Evolutionary conservation across 2,329 filamentous ascomycete genomes (phyloP), one percentile per base, ranked within the genome.

Genomic region (Sarocladium brachiariae): DNA sequence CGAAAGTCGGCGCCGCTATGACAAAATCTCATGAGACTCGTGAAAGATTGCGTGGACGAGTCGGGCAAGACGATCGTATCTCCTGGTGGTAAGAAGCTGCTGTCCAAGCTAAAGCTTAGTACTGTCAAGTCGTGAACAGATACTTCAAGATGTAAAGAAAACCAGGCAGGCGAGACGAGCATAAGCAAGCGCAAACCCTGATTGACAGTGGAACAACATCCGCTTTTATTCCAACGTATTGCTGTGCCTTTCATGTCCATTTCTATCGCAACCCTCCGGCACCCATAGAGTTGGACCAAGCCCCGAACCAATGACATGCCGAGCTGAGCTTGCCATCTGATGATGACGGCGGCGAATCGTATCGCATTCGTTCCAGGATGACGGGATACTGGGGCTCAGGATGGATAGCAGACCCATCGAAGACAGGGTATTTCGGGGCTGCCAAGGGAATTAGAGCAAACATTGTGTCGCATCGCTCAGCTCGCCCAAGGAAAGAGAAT

Each of bases 191-290:
- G n/a, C 43, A 14, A 33, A 19, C 25, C 6, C 27, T 47, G 27
- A 47, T 47, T 25, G 43, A 25, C 43, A n/a, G 33, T 47, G 43
- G 43, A 21, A 18, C 43, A 16, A 31, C 43, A 25, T 47, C 43
- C 43, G 27, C 8, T 47, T 47, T 47, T 47, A 47, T 47, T 47
- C n/a, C 43, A 33, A 47, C 43, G n/a, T n/a, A 25, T 4, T 31
- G n/a, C n/a, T n/a, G n/a, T n/a, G n/a, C n/a, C n/a, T n/a, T n/a
- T n/a, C n/a, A n/a, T 9, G 39, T 5, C 33, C 8, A 19, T 21
- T 6, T 16, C 43, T 25, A 47, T 47, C 27, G 43, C 27, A 47
- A 47, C 25, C 25, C 43, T 47, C 43, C 43, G 21, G 43, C 27
- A 47, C 9, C 43, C n/a, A n/a, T 23, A 19, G 16, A 33, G 27